Conservation (phyloP, 1,284 basidiomycete genomes). For the Sanguinoderma infundibulare region DNA sequence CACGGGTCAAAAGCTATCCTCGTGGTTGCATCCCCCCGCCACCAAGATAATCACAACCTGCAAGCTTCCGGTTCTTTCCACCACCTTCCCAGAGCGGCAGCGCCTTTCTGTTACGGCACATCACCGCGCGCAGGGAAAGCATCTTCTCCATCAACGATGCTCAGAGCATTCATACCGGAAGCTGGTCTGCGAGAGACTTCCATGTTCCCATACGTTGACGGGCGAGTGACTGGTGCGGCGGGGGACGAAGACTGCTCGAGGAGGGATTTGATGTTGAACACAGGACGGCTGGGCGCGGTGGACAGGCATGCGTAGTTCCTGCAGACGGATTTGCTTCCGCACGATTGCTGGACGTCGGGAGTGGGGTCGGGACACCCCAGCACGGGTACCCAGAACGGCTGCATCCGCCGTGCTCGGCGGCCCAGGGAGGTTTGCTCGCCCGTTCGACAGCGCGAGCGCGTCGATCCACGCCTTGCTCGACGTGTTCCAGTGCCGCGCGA, state of each 20-base stretch:
- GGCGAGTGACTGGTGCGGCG: no score
- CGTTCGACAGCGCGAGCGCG: neutral
- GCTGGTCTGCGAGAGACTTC: neutral
- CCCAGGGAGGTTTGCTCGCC: neutral
- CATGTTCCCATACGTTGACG: no score
- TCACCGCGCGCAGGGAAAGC: neutral
- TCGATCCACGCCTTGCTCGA: slow-evolving; percentile 1
- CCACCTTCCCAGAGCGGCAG: neutral
- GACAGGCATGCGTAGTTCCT: neutral
- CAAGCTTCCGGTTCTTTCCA: neutral
- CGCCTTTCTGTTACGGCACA: neutral
- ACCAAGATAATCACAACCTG: neutral
- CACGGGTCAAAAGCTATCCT: no score
- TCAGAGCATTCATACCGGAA: neutral
- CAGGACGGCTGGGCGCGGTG: neutral
- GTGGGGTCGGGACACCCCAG: neutral
- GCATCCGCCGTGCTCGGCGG: no score
- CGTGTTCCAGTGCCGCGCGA: slow-evolving; percentile 20
- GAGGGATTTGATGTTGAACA: neutral
- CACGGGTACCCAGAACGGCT: neutral
- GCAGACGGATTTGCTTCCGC: neutral
- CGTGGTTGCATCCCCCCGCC: no score
- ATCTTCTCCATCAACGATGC: neutral
- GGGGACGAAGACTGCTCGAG: no score
- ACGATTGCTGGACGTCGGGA: neutral